Percentiles rank a stretch among this genome's conserved stretches.
phyloP scores from a whole-genome alignment of 1,284 basidiomycete genomes.

The Apiotrichum veenhuisii region DNA sequence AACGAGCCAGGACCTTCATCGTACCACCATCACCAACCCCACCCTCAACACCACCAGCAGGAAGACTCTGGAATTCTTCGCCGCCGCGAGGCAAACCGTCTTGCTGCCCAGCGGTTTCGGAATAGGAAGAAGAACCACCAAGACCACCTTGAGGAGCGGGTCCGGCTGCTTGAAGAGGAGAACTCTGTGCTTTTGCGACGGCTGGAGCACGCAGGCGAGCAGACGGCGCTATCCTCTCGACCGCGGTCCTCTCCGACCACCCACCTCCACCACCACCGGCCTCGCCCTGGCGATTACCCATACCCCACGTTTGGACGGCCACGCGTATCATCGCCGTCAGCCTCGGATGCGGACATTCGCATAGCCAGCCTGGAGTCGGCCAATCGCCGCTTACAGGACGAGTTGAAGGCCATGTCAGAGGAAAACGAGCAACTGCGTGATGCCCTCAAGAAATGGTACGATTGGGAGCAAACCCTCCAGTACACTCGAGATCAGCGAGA shows the following conservation, averaged over 20 bases:
- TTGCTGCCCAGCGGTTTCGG: conserved; percentile 45
- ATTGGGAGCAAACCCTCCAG: no score
- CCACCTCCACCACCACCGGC: no score
- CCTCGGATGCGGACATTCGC: conserved; percentile 27
- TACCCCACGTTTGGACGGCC: neutral
- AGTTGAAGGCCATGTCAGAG: conserved; percentile 23
- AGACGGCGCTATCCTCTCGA: no score
- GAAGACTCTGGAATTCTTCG: conserved; percentile 2
- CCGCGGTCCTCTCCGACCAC: no score
- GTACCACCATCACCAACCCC: no score
- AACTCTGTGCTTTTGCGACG: conserved; percentile 26
- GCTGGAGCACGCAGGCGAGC: conserved; percentile 18
- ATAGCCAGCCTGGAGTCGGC: conserved; percentile 34
- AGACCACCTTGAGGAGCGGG: conserved; percentile 40
- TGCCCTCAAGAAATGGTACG: neutral
- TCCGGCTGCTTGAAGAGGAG: conserved; percentile 35
- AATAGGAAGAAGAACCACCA: conserved; percentile 46
- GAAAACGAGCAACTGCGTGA: conserved; percentile 27
- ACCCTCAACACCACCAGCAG: neutral
- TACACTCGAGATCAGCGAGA: no score
- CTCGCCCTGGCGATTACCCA: no score
- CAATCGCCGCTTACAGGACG: conserved; percentile 35
- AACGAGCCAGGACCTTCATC: neutral
- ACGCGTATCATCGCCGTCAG: conserved; percentile 2
- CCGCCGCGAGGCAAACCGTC: conserved; percentile 41